These are phyloP conservation scores for Curvularia verruculosa DNA, from an alignment of 2,329 filamentous ascomycete species.

Conservation along the genomic window DNA sequence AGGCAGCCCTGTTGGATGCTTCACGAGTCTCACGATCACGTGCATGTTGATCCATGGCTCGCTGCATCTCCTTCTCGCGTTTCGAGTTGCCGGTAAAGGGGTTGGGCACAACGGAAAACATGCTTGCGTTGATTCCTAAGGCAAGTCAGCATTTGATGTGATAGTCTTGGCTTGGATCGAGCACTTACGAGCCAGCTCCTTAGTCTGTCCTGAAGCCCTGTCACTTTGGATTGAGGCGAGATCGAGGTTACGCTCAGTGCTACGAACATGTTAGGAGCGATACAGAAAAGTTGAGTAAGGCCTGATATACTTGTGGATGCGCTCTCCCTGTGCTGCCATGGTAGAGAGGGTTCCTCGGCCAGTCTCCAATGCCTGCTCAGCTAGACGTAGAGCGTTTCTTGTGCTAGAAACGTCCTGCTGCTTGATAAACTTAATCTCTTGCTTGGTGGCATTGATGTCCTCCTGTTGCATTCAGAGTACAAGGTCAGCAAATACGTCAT, in stretches of 20 bases:
- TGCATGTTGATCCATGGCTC: constrained; percentile 67
- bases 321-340: constrained; percentile 45
- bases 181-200: constrained; percentile 71
- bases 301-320: constrained; percentile 39
- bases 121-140: constrained; percentile 74
- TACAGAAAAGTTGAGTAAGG: not conserved
- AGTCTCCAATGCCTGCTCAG: constrained; percentile 71
- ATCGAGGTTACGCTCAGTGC: constrained; percentile 76
- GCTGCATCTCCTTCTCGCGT: constrained; percentile 65
- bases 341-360: constrained; percentile 57
- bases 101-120: constrained; percentile 77
- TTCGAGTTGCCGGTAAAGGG: constrained; percentile 65
- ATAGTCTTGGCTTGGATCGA: not conserved
- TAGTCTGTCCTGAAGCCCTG: constrained; percentile 78
- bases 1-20: constrained; percentile 60
- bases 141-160: not conserved
- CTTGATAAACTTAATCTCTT: constrained; percentile 77
- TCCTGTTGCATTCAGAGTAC: constrained; percentile 47
- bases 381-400: constrained; percentile 66
- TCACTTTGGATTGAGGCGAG: constrained; percentile 77
- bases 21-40: constrained; percentile 63
- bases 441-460: constrained; percentile 72
- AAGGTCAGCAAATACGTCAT: constrained; percentile 1
- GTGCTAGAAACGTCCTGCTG: constrained; percentile 73
- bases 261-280: constrained; percentile 40